Percentiles rank a stretch among this genome's conserved stretches.
Evolutionary conservation across 805 yeast species (phyloP).

Genomic region (Saccharomycopsis guyanensis): DNA sequence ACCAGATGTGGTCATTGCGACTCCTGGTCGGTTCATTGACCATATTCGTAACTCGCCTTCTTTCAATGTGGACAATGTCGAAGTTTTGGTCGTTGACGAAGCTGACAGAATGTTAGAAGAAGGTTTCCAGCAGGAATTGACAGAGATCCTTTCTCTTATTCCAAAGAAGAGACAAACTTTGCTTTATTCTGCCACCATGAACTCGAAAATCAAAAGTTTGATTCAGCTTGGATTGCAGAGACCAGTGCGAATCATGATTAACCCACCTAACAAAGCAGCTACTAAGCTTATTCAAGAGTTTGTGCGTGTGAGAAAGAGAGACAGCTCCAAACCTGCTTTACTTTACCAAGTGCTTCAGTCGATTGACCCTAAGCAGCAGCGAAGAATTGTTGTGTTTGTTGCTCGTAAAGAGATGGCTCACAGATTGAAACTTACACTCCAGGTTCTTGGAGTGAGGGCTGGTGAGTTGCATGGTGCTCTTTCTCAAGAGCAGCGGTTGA

Average conservation of each 20-base stretch:
- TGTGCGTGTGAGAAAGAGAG: conserved; percentile 89
- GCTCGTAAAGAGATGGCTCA: conserved; percentile 90
- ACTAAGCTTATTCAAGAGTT: conserved; percentile 87
- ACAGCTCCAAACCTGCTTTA: conserved; percentile 73
- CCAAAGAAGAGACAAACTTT: conserved; percentile 92
- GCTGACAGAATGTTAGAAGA: conserved; percentile 99
- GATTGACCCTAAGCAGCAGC: conserved; percentile 53
- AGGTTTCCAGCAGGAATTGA: conserved; percentile 93
- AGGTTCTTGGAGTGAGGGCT: conserved; percentile 68
- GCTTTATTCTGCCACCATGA: conserved; percentile 97
- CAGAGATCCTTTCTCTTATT: conserved; percentile 78
- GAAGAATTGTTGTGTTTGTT: conserved; percentile 82
- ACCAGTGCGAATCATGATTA: conserved; percentile 93
- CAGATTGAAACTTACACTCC: conserved; percentile 65
- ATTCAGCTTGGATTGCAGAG: conserved; percentile 79
- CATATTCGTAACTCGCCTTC: conserved; percentile 93
- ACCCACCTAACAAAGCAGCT: conserved; percentile 94
- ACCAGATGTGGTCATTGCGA: conserved; percentile 95
- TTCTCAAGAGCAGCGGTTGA: conserved; percentile 88
- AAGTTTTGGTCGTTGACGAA: conserved; percentile 89
- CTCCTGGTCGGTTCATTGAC: conserved; percentile 98
- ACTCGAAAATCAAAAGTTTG: conserved; percentile 80
- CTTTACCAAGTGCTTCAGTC: conserved; percentile 62
- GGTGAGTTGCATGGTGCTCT: conserved; percentile 79
- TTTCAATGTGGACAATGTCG: conserved; percentile 84